Percentiles rank a stretch among this genome's conserved stretches.
Conservation (phyloP, 164 flowering plant genomes). For the Santalum album region DNA sequence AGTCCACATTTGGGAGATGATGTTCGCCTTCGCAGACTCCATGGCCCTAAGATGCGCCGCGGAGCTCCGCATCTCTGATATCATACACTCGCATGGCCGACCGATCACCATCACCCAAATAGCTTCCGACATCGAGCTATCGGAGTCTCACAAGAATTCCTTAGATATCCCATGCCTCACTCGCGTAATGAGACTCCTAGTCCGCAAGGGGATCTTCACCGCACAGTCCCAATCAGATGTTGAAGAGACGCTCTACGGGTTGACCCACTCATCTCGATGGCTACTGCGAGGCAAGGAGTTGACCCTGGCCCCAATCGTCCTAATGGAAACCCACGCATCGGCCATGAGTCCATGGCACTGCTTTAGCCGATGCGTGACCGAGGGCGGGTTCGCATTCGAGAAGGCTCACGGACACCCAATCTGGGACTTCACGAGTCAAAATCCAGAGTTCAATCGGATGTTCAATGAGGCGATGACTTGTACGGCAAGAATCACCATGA, state of each 20-base stretch:
- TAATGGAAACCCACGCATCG: slow-evolving; percentile 20
- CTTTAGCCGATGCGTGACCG: slow-evolving; percentile 23
- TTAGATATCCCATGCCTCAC: slow-evolving; percentile 23
- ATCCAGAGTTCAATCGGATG: slow-evolving; percentile 24
- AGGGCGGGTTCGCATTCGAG: slow-evolving; percentile 32
- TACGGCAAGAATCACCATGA: slow-evolving; percentile 14
- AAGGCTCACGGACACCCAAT: slow-evolving; percentile 30
- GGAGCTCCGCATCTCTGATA: slow-evolving; percentile 40
- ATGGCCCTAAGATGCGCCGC: slow-evolving; percentile 38
- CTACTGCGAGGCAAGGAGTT: slow-evolving; percentile 16
- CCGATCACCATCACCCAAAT: slow-evolving; percentile 33
- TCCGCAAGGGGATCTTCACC: slow-evolving; percentile 26
- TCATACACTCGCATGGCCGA: slow-evolving; percentile 24
- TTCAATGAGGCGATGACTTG: slow-evolving; percentile 30
- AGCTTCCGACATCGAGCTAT: slow-evolving; percentile 10
- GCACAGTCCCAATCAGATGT: slow-evolving; percentile 9
- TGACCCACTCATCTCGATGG: slow-evolving; percentile 24
- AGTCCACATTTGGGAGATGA: slow-evolving; percentile 22
- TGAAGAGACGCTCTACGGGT: slow-evolving; percentile 23
- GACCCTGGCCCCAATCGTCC: slow-evolving; percentile 21
- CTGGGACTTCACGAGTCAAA: slow-evolving; percentile 24
- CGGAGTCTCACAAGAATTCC: neutral
- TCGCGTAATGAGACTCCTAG: slow-evolving; percentile 42
- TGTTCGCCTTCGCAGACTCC: slow-evolving; percentile 33
- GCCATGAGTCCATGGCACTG: slow-evolving; percentile 21